These are phyloP conservation scores for Kalmusia sp. DNA, from an alignment of 2,329 filamentous ascomycete species.

Conservation along the genomic window DNA sequence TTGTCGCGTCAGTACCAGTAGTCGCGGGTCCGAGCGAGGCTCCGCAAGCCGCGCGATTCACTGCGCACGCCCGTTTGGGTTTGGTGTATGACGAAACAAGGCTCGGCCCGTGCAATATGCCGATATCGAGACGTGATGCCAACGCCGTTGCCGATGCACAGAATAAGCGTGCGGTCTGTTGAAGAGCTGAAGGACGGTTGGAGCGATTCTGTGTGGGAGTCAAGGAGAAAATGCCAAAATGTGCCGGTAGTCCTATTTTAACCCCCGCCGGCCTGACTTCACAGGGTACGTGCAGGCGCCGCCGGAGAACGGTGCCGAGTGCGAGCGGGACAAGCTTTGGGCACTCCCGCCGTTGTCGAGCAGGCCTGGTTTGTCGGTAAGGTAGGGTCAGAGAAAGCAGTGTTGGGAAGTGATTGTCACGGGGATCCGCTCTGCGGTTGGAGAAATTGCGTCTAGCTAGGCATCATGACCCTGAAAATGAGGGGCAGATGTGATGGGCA, in stretches of 20 bases:
- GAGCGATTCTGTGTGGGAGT: slow-evolving; percentile 1
- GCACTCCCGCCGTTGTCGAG: slow-evolving; percentile 25
- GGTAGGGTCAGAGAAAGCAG: slow-evolving; percentile 24
- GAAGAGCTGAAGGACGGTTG: slow-evolving; percentile 5
- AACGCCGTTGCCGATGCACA: background rate
- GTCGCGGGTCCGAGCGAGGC: slow-evolving; percentile 13
- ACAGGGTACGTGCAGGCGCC: slow-evolving; percentile 22
- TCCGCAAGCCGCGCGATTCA: slow-evolving; percentile 29
- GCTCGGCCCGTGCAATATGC: slow-evolving; percentile 33
- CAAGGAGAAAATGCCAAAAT: background rate
- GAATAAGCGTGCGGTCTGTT: slow-evolving; percentile 2
- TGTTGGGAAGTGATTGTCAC: slow-evolving; percentile 35
- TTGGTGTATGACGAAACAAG: slow-evolving; percentile 41
- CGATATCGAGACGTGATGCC: background rate
- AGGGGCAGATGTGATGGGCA: slow-evolving; percentile 24
- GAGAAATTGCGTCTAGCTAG: slow-evolving; percentile 22
- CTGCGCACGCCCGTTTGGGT: slow-evolving; percentile 29
- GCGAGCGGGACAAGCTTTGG: slow-evolving; percentile 27
- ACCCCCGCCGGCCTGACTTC: slow-evolving; percentile 28
- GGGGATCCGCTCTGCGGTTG: slow-evolving; percentile 28
- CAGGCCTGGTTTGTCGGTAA: slow-evolving; percentile 16
- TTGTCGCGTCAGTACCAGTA: slow-evolving; percentile 1
- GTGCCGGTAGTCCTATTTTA: slow-evolving; percentile 19
- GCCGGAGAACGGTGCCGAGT: slow-evolving; percentile 34
- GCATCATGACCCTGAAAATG: slow-evolving; percentile 21